Evolutionary conservation across 148 eudicot species (phyloP), one percentile per base, ranked within the genome.

Genomic region (Persicaria maculosa): DNA sequence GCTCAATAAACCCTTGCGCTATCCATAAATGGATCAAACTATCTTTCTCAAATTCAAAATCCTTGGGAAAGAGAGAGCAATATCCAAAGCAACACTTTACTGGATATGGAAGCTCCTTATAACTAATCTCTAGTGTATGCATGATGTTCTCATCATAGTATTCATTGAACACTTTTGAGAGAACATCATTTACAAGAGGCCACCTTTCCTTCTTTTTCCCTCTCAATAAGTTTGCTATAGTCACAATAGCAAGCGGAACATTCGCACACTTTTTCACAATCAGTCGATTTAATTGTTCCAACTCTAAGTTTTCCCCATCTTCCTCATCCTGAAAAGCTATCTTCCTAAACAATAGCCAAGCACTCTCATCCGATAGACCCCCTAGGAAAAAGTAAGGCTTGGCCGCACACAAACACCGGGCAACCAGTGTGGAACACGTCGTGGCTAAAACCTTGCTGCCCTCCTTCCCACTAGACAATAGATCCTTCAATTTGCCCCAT

Each of bases 371-470:
- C 1, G 79, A 72, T 8, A 86, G 62, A 10, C 14, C 44, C 6
- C 10, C 1, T 43, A 61, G 44, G 31, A 25, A 15, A 61, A 22
- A 61, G 44, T 61, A 58, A 19, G 64, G 68, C 68, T 61, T 7
- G 44, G 9, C 10, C 9, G 68, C 68, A 61, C 11, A 0, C 16
- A 22, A 22, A 11, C 68, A 10, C 31, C 31, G 68, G 15, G 81
- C 81, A 3, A 76, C 78, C 4, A 9, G 44, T 16, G 19, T 65
- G 4, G 77, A 77, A 5, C 83, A 81, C 3, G 88, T 79, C 6
- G 89, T 86, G 40, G 76, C 78, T 16, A 84, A 19, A 71, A 80
- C 73, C 73, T 50, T 74, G 46, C 83, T 78, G 40, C 87, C 83
- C 3, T 40, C 46, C 8, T 4, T 22, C 12, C 72, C 70, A 61